Evolutionary conservation across 2,329 filamentous ascomycete species (phyloP).

Genomic region (Drechslerella stenobrocha): DNA sequence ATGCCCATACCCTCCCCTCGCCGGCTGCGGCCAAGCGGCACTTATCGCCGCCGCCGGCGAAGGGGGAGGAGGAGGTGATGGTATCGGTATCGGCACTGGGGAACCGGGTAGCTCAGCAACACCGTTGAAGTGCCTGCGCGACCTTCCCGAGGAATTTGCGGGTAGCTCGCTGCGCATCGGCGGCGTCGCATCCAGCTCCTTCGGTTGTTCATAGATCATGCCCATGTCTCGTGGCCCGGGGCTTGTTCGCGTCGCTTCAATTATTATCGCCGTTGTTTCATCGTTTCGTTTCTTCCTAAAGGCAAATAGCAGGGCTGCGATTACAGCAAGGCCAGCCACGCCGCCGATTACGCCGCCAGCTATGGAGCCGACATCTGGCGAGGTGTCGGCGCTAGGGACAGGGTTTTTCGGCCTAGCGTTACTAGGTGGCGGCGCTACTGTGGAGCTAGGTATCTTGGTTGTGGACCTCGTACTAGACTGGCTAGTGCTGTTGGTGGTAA

Average conservation of each 20-base stretch:
- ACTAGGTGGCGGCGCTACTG: not conserved
- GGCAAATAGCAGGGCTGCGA: constrained; percentile 57
- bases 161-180: constrained; percentile 38
- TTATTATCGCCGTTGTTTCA: constrained; percentile 10
- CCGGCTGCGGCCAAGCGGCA: not conserved
- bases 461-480: not conserved
- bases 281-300: constrained; percentile 55
- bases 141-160: constrained; percentile 21
- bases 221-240: constrained; percentile 42
- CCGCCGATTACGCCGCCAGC: constrained; percentile 60
- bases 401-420: no score
- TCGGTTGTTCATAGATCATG: constrained; percentile 33
- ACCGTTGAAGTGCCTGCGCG: constrained; percentile 3
- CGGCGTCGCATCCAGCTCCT: constrained; percentile 39
- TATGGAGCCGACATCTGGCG: constrained; percentile 57
- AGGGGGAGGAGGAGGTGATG: not conserved
- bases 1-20: no score
- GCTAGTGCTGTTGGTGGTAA: not conserved
- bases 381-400: not conserved
- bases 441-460: no score
- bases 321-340: constrained; percentile 57
- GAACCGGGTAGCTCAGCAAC: constrained; percentile 29
- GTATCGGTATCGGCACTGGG: not conserved
- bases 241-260: constrained; percentile 22
- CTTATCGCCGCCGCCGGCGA: not conserved